Evolutionary conservation across 306 rosid genomes (phyloP).

Genomic region (Lathyrus sativus): DNA sequence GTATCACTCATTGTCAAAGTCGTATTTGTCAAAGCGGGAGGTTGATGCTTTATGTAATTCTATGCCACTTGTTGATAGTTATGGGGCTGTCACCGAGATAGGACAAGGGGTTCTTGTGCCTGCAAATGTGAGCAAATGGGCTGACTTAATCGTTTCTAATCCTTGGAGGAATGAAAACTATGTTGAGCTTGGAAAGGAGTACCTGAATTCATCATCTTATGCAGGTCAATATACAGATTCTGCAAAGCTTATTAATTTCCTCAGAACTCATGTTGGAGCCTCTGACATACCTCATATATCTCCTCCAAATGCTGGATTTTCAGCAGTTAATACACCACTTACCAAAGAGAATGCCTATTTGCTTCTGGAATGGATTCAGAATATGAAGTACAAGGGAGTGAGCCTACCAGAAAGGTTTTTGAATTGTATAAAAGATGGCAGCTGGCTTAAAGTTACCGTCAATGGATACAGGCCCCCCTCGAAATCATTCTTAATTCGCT

Average conservation of each 20-base stretch:
- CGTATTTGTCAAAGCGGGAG: slow-evolving; percentile 34
- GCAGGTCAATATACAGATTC: slow-evolving; percentile 44
- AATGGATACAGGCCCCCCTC: slow-evolving; percentile 64
- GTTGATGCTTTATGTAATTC: slow-evolving; percentile 33
- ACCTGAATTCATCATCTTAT: slow-evolving; percentile 34
- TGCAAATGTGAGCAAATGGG: slow-evolving; percentile 73
- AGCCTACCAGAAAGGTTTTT: slow-evolving; percentile 48
- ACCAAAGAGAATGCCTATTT: slow-evolving; percentile 60
- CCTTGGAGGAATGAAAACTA: slow-evolving; percentile 59
- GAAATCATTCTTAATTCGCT: slow-evolving; percentile 53
- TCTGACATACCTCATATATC: slow-evolving; percentile 61
- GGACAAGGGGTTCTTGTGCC: slow-evolving; percentile 60
- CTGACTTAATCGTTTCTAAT: slow-evolving; percentile 56
- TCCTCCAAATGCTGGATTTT: slow-evolving; percentile 61
- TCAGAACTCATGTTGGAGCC: slow-evolving; percentile 44
- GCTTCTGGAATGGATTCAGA: slow-evolving; percentile 66
- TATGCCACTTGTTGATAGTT: slow-evolving; percentile 66
- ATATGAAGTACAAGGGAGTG: slow-evolving; percentile 7
- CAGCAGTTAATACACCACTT: slow-evolving; percentile 53
- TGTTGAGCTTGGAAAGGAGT: slow-evolving; percentile 60
- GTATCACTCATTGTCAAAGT: slow-evolving; percentile 39
- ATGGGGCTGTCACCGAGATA: slow-evolving; percentile 33
- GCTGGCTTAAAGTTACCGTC: slow-evolving; percentile 60
- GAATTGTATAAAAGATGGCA: slow-evolving; percentile 58
- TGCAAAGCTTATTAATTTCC: slow-evolving; percentile 46